A percentile compares a stretch with the other conserved stretches of the same genome.
Evolutionary conservation across 345 rosid species (phyloP).

Genomic region (Pugionium dolabratum): DNA sequence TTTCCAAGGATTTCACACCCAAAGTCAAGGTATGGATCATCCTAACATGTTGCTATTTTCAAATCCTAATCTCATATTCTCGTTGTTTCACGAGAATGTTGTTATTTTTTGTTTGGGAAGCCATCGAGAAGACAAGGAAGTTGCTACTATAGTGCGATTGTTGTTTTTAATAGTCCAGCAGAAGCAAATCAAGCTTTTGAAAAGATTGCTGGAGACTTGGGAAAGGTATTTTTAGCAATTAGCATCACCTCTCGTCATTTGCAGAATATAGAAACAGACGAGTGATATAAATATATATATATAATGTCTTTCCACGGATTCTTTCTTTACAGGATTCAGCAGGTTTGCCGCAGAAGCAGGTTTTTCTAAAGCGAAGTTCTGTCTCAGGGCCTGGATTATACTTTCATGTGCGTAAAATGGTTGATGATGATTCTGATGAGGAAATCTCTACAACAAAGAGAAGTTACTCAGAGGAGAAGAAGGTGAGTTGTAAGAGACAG

Average conservation of each 20-base stretch:
- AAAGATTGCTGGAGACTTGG: constrained; percentile 46
- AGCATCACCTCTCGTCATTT: constrained; percentile 10
- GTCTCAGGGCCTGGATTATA: constrained; percentile 46
- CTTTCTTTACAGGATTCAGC: constrained; percentile 53
- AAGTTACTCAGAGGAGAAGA: constrained; percentile 44
- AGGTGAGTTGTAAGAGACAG: constrained; percentile 44
- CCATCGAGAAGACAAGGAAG: constrained; percentile 51
- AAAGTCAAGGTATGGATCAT: constrained; percentile 55
- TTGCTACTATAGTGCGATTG: constrained; percentile 47
- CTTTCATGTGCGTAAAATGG: constrained; percentile 54
- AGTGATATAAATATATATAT: too few relatives aligned
- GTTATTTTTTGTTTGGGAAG: constrained; percentile 42
- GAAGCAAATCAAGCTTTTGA: constrained; percentile 74
- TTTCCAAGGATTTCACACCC: constrained; percentile 54
- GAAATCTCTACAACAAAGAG: constrained; percentile 40
- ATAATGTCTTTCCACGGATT: background rate
- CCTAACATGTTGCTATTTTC: too few relatives aligned
- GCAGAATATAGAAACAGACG: background rate
- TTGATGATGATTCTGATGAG: constrained; percentile 13
- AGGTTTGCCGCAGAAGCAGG: constrained; percentile 65
- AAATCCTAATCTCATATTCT: background rate
- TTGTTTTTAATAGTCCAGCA: constrained; percentile 51
- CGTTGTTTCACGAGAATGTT: background rate
- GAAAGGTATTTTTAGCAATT: constrained; percentile 46
- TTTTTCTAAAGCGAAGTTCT: constrained; percentile 38